Base-by-base conservation (phyloP, 2,329 filamentous ascomycete species). In the Penicillium sp. region DNA sequence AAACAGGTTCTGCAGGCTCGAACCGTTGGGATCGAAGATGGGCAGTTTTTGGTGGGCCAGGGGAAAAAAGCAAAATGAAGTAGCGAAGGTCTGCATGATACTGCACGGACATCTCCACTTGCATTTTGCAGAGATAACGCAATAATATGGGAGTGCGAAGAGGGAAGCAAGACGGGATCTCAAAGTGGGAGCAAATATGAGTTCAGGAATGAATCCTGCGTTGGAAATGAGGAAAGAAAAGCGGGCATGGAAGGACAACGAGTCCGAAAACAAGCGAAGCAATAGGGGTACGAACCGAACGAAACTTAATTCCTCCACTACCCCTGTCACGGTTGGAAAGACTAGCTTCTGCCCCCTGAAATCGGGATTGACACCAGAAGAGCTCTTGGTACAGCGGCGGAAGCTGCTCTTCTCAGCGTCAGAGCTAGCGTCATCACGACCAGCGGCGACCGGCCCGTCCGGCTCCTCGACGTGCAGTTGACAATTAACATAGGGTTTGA, bases 391-490 rank as follows among this genome's bases (percentile, higher is more conserved):
- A 71, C 83, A 83, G 63, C 82, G 81, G 72, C 89, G 89, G 80
- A 84, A 88, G 47, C 84, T 78, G 47, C 69, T 72, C 56, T 73
- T 75, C 51, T 72, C 74, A 8, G 71, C 76, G 26, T 78, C 80
- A 13, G 79, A 76, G 45, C 79, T 83, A 35, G 72, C 84, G 60
- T 82, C 80, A 65, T 83, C 81, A 6, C 81, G 79, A 24, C 80
- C 80, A 19, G 53, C 77, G 1, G 76, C 74, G 9, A 76, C 75
- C 5, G 78, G 78, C 65, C 85, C 82, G 57, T 83, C 81, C n/a
- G 79, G 80, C 59, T 82, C 90, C 72, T 95, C 92, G 17, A 93
- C 87, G 75, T 96, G 92, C 59, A 97, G 78, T 74, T 95, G 90
- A 65, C 89, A 89, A 73, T 90, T 92, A 70, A 97, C 85, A 62